Evolutionary conservation across 2,329 filamentous ascomycete species (phyloP).

Genomic region (Mycosphaerelloides madeirae): DNA sequence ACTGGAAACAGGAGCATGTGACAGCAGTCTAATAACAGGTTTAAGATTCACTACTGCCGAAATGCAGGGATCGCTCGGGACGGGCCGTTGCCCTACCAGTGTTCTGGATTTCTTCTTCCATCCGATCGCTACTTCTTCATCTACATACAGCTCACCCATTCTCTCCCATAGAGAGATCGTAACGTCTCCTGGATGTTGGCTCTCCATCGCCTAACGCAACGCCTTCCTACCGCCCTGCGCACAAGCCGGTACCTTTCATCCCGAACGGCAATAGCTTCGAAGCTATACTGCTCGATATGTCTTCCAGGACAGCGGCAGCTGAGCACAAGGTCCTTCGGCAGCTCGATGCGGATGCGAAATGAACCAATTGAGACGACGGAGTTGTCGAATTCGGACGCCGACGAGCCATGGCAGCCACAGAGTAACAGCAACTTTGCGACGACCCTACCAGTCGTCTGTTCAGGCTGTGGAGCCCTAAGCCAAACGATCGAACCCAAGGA

Average conservation of each 20-base stretch:
- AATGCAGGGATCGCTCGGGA: no score
- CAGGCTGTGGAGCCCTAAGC: slow-evolving; percentile 59
- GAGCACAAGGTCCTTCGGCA: slow-evolving; percentile 9
- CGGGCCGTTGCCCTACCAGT: no score
- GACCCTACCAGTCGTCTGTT: slow-evolving; percentile 41
- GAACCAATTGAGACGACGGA: not conserved
- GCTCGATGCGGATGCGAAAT: slow-evolving; percentile 1
- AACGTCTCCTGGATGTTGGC: not conserved
- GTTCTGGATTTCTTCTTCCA: no score
- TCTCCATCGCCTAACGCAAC: not conserved
- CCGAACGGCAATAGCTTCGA: not conserved
- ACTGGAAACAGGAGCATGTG: no score
- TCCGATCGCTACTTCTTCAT: no score
- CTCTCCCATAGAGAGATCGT: not conserved
- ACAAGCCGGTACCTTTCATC: no score
- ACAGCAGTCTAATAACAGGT: no score
- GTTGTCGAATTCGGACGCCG: not conserved
- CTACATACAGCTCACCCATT: not conserved
- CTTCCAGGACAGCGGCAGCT: no score
- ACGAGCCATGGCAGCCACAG: not conserved
- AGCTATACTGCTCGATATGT: not conserved
- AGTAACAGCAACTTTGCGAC: slow-evolving; percentile 8
- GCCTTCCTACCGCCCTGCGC: not conserved
- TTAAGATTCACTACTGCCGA: no score
- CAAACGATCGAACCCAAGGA: slow-evolving; percentile 52